Evolutionary conservation across 2,329 filamentous ascomycete genomes (phyloP).

Genomic region (Ophioceras dolichostomum): DNA sequence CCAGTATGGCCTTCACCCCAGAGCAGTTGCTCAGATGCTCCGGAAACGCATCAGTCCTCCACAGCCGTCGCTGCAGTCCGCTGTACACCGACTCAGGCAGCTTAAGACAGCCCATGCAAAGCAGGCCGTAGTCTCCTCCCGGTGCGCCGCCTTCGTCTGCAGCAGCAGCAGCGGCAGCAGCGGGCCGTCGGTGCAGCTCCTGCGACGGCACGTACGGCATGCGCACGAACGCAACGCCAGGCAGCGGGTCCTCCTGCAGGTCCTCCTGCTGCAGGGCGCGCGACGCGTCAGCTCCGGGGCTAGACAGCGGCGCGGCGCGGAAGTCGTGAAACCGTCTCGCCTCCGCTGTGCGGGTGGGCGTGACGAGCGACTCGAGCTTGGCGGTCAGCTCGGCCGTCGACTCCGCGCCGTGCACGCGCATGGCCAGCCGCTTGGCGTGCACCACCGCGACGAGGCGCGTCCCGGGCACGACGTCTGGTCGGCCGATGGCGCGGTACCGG

Average conservation of each 20-base stretch:
- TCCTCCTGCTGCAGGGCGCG: not conserved
- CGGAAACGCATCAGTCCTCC: not conserved
- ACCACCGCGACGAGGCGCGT: not conserved
- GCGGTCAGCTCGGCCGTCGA: too few relatives aligned
- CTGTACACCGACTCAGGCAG: not conserved
- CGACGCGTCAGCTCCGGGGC: not conserved
- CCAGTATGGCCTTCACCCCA: too few relatives aligned
- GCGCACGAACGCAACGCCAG: slow-evolving; percentile 1
- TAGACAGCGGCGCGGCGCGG: not conserved
- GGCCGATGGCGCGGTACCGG: not conserved
- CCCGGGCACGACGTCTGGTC: not conserved
- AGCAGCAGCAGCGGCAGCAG: too few relatives aligned
- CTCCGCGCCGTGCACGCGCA: not conserved
- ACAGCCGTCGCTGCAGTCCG: not conserved
- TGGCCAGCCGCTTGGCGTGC: not conserved
- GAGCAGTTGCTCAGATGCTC: too few relatives aligned
- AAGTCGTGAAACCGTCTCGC: not conserved
- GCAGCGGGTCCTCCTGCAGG: not conserved
- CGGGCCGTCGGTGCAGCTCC: not conserved
- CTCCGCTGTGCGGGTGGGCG: not conserved
- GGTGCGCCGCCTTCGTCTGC: too few relatives aligned
- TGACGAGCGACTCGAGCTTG: not conserved
- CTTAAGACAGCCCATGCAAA: not conserved
- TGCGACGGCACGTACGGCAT: not conserved
- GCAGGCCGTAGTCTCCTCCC: not conserved